Base-by-base conservation (phyloP, 345 rosid genomes). In the Eucalyptus erythrocorys region DNA sequence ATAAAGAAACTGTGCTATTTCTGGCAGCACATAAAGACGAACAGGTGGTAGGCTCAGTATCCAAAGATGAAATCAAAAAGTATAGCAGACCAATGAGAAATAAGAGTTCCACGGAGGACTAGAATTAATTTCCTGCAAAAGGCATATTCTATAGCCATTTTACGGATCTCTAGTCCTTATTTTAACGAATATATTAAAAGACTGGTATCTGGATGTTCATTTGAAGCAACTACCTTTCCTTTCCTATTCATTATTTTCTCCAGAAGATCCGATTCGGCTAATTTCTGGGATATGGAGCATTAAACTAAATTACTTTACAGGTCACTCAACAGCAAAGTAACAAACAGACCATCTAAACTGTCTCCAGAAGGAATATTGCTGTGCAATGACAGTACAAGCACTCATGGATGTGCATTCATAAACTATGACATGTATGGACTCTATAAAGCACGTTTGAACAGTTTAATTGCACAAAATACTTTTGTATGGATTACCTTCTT, bases 401-500 rank as follows among this genome's bases (percentile, higher is more conserved):
- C 84, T 76, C 84, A 40, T 40, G 84, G 47, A 76, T 76, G 84
- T 76, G 84, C 47, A 76, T 22, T 76, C 47, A 40, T 76, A 76
- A 76, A 40, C 84, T 21, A 76, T 76, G 47, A 76, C 9, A 37
- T 10, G 47, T 76, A 76, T 21, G 47, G 40, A 76, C 84, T 21
- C 6, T 71, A 71, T 37, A 71, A 71, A 71, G 81, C 26, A 71
- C 37, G 27, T 37, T 71, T 2, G 1, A 40, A 76, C 15, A 40
- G 82, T 76, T 40, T 76, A 76, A 85, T 16, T 85, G 34, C 55
- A 55, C 66, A 3, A 19, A 37, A 7, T 32, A 7, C 42, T 86
- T 26, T 27, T 34, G 50, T 32, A 10, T 24, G 87, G 47, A 87
- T 86, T 90, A 97, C 99, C 99, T 96, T 96, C 91, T 96, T 98